These are phyloP conservation scores for Fragilaria crotonensis DNA, from an alignment of 108 stramenopile genomes.

Conservation along the genomic window DNA sequence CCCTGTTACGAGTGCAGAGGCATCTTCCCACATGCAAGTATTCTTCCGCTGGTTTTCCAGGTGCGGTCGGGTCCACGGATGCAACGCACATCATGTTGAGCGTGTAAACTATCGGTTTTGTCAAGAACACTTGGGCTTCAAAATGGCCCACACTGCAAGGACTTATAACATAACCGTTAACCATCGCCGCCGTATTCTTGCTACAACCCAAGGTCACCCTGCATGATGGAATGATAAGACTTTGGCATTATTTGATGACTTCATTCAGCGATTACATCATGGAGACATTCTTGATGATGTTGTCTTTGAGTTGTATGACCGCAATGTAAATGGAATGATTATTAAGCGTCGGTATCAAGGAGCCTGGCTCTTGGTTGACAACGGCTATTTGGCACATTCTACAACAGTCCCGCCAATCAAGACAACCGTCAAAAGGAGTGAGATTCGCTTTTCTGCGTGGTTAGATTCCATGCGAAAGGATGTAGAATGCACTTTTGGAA, in stretches of 20 bases:
- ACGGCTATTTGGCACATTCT: neutral
- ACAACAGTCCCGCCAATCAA: conserved; percentile 1
- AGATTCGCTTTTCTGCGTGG: conserved; percentile 2
- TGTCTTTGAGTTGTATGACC: conserved; percentile 1
- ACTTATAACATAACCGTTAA: too few relatives aligned
- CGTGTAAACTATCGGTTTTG: too few relatives aligned
- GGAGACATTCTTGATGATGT: neutral
- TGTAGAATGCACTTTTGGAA: too few relatives aligned
- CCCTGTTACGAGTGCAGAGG: too few relatives aligned
- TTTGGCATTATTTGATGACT: neutral
- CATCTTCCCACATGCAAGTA: too few relatives aligned
- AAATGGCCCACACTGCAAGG: too few relatives aligned
- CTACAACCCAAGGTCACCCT: too few relatives aligned
- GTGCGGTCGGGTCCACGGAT: too few relatives aligned
- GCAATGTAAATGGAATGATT: neutral
- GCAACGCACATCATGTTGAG: too few relatives aligned
- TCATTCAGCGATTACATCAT: neutral
- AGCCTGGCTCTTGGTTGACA: neutral
- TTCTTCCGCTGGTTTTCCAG: too few relatives aligned
- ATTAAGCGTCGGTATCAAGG: neutral
- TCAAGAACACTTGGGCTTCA: too few relatives aligned
- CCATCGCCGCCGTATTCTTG: too few relatives aligned
- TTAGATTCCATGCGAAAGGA: conserved; percentile 2
- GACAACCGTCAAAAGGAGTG: neutral
- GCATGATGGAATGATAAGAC: conserved; percentile 1